A percentile compares a stretch with the other conserved stretches of the same genome.
Evolutionary conservation across 2,329 filamentous ascomycete species (phyloP).

Genomic region (Plenodomus biglobosus): DNA sequence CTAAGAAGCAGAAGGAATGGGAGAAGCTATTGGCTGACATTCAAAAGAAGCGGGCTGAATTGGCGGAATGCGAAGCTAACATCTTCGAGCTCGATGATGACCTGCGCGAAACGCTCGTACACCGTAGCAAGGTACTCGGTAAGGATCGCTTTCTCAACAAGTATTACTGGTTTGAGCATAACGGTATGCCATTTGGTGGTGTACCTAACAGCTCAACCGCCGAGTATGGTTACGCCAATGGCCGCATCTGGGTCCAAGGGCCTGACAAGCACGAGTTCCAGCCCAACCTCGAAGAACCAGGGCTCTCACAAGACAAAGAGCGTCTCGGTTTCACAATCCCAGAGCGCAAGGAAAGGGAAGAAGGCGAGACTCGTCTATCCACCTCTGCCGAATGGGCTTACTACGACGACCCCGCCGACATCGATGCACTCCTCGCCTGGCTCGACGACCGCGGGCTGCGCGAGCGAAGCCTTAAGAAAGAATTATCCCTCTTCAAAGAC

Average conservation of each 20-base stretch:
- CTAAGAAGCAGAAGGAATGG: constrained; percentile 80
- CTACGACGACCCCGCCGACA: constrained; percentile 74
- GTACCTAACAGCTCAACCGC: constrained; percentile 87
- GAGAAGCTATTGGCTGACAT: constrained; percentile 86
- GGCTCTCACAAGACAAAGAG: constrained; percentile 72
- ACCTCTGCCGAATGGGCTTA: constrained; percentile 87
- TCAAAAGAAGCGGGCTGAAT: constrained; percentile 77
- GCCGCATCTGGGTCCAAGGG: constrained; percentile 93
- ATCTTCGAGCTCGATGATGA: constrained; percentile 88
- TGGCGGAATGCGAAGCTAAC: constrained; percentile 80
- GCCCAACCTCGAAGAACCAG: constrained; percentile 55
- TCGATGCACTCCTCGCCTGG: constrained; percentile 83
- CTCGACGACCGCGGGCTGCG: constrained; percentile 83
- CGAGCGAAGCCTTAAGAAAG: constrained; percentile 84
- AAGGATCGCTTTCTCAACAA: constrained; percentile 98
- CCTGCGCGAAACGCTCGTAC: constrained; percentile 89
- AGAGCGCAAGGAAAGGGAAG: constrained; percentile 82
- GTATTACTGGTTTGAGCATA: constrained; percentile 99
- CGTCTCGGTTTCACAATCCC: constrained; percentile 80
- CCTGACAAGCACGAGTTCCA: constrained; percentile 81
- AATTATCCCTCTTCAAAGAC: constrained; percentile 74
- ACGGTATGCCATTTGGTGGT: constrained; percentile 94
- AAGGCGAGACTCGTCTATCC: constrained; percentile 76
- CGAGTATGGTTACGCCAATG: constrained; percentile 86
- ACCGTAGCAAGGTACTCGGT: constrained; percentile 83